These are phyloP conservation scores for Pyrrhoderma noxium DNA, from an alignment of 1,284 basidiomycete species.

Conservation along the genomic window DNA sequence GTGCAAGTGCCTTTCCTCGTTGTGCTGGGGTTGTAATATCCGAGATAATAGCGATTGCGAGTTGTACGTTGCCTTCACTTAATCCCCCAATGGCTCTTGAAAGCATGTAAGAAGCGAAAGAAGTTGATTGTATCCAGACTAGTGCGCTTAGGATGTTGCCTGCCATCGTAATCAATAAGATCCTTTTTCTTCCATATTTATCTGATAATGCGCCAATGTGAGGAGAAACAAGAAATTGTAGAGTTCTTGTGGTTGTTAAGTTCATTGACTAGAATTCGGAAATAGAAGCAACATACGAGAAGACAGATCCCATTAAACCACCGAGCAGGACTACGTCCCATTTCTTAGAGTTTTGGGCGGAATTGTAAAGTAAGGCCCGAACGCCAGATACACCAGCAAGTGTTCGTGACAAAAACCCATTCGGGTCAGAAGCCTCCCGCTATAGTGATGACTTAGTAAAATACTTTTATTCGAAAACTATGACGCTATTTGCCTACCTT, in stretches of 20 bases:
- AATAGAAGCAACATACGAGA: slow-evolving; percentile 55
- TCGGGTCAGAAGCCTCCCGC: slow-evolving; percentile 63
- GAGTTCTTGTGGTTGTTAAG: slow-evolving; percentile 41
- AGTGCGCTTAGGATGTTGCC: slow-evolving; percentile 86
- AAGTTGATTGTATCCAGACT: slow-evolving; percentile 84
- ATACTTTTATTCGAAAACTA: not conserved
- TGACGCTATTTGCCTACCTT: slow-evolving; percentile 38
- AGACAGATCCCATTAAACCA: slow-evolving; percentile 83
- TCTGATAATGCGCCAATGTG: slow-evolving; percentile 78
- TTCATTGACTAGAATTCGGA: not conserved
- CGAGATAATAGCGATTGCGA: slow-evolving; percentile 82
- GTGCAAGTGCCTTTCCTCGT: slow-evolving; percentile 77
- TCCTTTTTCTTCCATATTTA: slow-evolving; percentile 74
- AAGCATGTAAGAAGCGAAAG: slow-evolving; percentile 82
- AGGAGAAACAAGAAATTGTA: slow-evolving; percentile 85
- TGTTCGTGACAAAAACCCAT: slow-evolving; percentile 62
- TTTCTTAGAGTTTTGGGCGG: slow-evolving; percentile 54
- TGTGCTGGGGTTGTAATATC: slow-evolving; percentile 76
- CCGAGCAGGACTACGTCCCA: slow-evolving; percentile 84
- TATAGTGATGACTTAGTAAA: slow-evolving; percentile 36
- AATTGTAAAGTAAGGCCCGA: slow-evolving; percentile 54
- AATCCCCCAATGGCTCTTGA: slow-evolving; percentile 84
- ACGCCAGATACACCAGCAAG: slow-evolving; percentile 55
- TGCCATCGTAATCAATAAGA: slow-evolving; percentile 79
- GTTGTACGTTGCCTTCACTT: slow-evolving; percentile 82